Evolutionary conservation across 164 flowering plant genomes (phyloP), one percentile per base, ranked within the genome.

Genomic region (Paratinospora sagittata): DNA sequence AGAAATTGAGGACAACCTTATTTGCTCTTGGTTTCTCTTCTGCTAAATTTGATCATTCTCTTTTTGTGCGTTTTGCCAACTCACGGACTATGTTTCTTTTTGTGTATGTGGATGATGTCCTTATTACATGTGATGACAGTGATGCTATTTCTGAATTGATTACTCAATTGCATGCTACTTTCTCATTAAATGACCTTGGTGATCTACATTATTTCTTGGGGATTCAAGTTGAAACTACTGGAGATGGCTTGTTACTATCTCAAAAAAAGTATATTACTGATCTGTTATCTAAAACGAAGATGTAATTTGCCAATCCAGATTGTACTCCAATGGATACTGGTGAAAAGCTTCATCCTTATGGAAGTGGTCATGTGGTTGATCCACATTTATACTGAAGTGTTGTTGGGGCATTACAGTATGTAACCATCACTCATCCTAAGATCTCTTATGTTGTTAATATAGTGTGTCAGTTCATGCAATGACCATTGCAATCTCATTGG

Each of bases 381-480:
- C 33, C 52, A 3, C 2, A 26, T 14, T 12, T 21, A 8, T 66
- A 66, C 23, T 11, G 55, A 9, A 41, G 27, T 21, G 27, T 66
- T 2, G 30, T 67, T 17, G 69, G 30, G 2, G 34, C 34, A 1
- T 14, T 64, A 9, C 43, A 64, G 21, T 64, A 62, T 17, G 21
- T 33, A 0, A 30, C 57, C 12, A 21, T 67, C 14, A 67, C 69
- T 10, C 21, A 33, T 43, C 69, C 34, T 21, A 19, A 43, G 2
- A 41, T 67, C 10, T 23, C 17, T 1, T 23, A 17, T 6, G 13
- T 30, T 1, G 33, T 12, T 3, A 67, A 41, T 3, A 43, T 19
- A 26, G 69, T 39, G 3, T 67, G 58, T 45, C 69, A 67, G 19
- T 24, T 67, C 41, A 67, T 67, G 26, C 69, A 67, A 6, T 13